Evolutionary conservation across 768 basidiomycete species (phyloP), one percentile per base, ranked within the genome.

Genomic region (Trichaptum fuscoviolaceum): DNA sequence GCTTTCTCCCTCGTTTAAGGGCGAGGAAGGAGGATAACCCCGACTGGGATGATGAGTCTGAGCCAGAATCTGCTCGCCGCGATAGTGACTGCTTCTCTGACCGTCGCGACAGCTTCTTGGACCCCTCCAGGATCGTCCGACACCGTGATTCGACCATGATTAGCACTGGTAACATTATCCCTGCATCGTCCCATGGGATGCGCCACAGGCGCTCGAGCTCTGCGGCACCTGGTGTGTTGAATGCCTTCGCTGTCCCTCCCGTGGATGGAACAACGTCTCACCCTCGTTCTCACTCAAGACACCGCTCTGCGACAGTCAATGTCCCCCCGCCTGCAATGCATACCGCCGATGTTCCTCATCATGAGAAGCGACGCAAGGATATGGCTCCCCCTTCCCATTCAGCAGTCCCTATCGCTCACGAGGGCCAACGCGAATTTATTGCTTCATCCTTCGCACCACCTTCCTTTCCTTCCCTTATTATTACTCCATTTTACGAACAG

Each of bases 251-350:
- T 63, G 65, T 64, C 66, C 68, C 62, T 57, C 66, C 64, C 57
- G n/a, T 61, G 58, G 57, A 68, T 63, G 68, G 67, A 60, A 61
- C 64, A 23, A 64, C 67, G 1, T 57, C 60, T 65, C 71, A n/a
- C 27, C 71, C 3, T 58, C 69, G 17, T 23, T 74, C 74, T 30
- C 78, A 76, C 65, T 73, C 74, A 18, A 75, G 80, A 65, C 75
- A 77, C 61, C 77, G 82, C 0, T 81, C 82, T 15, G 76, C 80
- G 4, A 81, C 82, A 0, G 76, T 83, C 68, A 77, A 73, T 35
- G 75, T 83, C 52, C 70, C 68, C 77, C 74, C 0, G 25, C 81
- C 81, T 65, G 59, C 70, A 2, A 75, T 75, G 15, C 72, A 12
- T 25, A 5, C 20, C 20, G 5, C 42, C 42, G 2, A 2, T 3